phyloP scores from a whole-genome alignment of 2,329 filamentous ascomycete species.

The Pestalotiopsis sp. region DNA sequence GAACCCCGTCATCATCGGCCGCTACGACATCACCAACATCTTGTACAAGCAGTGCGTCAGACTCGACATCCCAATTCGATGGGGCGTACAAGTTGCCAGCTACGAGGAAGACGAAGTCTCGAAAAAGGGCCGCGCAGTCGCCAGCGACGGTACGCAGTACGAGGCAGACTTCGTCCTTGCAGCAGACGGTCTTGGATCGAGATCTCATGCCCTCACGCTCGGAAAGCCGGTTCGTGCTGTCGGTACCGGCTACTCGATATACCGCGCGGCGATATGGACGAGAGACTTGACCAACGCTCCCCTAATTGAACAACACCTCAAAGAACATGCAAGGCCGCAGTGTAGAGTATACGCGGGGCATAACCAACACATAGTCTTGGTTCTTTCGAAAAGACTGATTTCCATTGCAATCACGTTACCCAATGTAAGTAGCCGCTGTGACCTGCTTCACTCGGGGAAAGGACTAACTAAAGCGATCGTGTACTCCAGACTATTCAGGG shows the following conservation, averaged over 20 bases:
- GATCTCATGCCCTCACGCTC: conserved; percentile 23
- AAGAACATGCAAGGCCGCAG: not conserved
- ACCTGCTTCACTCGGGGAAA: not conserved
- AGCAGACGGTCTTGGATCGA: conserved; percentile 33
- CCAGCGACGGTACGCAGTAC: conserved; percentile 16
- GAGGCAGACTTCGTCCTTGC: conserved; percentile 32
- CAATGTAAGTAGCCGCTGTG: not conserved
- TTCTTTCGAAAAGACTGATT: conserved; percentile 1
- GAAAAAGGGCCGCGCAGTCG: conserved; percentile 16
- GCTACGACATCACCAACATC: not conserved
- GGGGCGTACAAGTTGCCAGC: conserved; percentile 2
- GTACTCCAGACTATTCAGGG: not conserved
- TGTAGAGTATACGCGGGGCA: not conserved
- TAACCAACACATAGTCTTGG: not conserved
- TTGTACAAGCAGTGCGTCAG: not conserved
- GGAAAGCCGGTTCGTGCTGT: conserved; percentile 23
- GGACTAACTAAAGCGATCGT: not conserved
- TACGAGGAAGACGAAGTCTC: conserved; percentile 12
- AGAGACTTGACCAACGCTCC: not conserved
- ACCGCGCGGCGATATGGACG: conserved; percentile 21
- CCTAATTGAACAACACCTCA: not conserved
- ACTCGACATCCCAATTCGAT: not conserved
- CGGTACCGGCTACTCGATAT: conserved; percentile 28
- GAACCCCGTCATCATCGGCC: not conserved
- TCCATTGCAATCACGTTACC: conserved; percentile 1